Base-by-base conservation (phyloP, 768 basidiomycete species). In the Daedaleopsis sinensis region DNA sequence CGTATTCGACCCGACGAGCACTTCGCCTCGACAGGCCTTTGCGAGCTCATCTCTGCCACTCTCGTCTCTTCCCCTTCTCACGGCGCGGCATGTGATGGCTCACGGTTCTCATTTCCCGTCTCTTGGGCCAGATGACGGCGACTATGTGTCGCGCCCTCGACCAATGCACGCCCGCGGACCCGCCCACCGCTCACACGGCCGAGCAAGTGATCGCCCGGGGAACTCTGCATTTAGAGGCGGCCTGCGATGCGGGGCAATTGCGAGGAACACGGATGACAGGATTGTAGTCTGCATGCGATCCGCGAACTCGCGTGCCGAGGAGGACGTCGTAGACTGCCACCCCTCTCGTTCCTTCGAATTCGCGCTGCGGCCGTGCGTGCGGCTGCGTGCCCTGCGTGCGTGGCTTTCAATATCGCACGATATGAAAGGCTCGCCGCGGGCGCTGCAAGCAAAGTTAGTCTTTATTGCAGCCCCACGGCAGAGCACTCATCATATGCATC, bases 51-150 rank as follows among this genome's bases (percentile, higher is more conserved):
- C 27, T 38, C 27, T 21, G 3, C 59, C 55, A 42, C 32, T 11
- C n/a, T 50, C 43, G 59, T 61, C 49, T 18, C 23, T 12, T 46
- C 39, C n/a, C 7, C 16, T 57, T 62, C 61, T 39, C 61, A 62
- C 56, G 47, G 21, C 18, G 5, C 46, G 24, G 37, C 61, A 62
- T 61, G 60, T 61, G 60, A 61, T 39, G 51, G 37, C 38, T 44
- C 56, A 16, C 8, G 11, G 37, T 42, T 38, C 59, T 52, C 61
- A 49, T 39, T 57, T 42, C 24, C 32, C 46, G 44, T 35, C 56
- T 47, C 24, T 43, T 48, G 55, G 52, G 55, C 21, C 21, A 23
- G 44, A 61, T 61, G 61, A 57, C 52, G 55, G 46, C 21, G 52
- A 43, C 16, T 21, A 57, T 62, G 61, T 48, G 50, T 24, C 35